Base-by-base conservation (phyloP, 1,284 basidiomycete species). In the Sporisorium sorghi region DNA sequence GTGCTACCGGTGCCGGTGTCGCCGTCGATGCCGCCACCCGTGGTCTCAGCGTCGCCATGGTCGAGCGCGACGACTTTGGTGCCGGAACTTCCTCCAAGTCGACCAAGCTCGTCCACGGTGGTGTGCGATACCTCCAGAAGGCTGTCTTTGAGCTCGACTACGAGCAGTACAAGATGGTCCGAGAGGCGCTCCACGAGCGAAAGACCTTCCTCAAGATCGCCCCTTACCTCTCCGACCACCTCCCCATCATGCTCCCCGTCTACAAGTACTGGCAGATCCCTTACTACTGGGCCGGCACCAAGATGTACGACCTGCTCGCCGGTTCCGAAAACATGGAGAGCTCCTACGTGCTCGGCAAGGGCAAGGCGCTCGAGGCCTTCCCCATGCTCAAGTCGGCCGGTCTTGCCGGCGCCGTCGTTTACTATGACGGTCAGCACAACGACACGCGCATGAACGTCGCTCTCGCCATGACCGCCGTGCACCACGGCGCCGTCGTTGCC, bases 341-440 rank as follows among this genome's bases (percentile, higher is more conserved):
- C 4, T 93, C 93, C 11, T 99, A 99, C 86, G 87, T 97, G 76
- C 94, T 99, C 91, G 92, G 91, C 61, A 73, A 77, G 83, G 92
- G 92, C 30, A 94, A 95, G 83, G 93, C 96, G 0, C 87, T 98
- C 28, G 94, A 97, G 82, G 90, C 91, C 0, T 99, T 98, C 87
- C 96, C 96, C 1, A 97, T 97, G 92, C 88, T 98, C 77, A 97
- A 97, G 86, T 87, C 88, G 21, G 90, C 95, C n/a, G 94, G 93
- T 26, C 88, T 98, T 17, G 93, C 94, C 32, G 96, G 96, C 39
- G 94, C 94, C 23, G 88, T 99, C 68, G 95, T 98, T 50, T 98
- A 98, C 86, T 97, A 98, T 77, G 96, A 99, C 82, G 94, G 94
- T 54, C 96, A 97, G 87, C 96, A 99, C 87, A 99, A 97, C 81